Base-by-base conservation (phyloP, 2,329 filamentous ascomycete species). In the Aureobasidium sp. region DNA sequence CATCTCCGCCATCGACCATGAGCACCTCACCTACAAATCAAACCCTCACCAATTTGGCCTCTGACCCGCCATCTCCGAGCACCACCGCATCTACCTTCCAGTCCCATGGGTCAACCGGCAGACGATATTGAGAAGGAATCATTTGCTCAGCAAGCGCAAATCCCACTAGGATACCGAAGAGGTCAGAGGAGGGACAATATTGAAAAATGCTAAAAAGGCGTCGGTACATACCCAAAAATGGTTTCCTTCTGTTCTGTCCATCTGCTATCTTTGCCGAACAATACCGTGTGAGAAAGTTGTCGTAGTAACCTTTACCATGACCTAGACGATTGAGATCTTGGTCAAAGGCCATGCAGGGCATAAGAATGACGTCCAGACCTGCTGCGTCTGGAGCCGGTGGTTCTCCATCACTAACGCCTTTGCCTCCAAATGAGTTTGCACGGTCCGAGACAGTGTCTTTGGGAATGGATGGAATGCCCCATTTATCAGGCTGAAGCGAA, bases 271-370 rank as follows among this genome's bases (percentile, higher is more conserved):
- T 29, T 59, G 50, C 64, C 58, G 49, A 68, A 67, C 68, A 74
- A 81, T 92, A 96, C 67, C 87, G 85, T 69, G 87, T 84, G 71
- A 99, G 77, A 74, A 96, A 99, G 74, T 86, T 89, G 77, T 99
- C 94, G 79, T 99, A 99, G 77, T 96, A 99, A 34, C 94, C 94
- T 74, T 91, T 96, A 62, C 94, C 94, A 74, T 99, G 94, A 42
- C 94, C 94, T 21, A 97, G 81, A 68, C 94, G 83, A 67, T 87
- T 84, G 63, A 94, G 82, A 13, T 77, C 78, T 3, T 79, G 79
- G 73, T 97, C 92, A 74, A 99, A 99, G 3, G 91, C 93, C 69
- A 99, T 89, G 13, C 92, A 94, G 1, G 94, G 94, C 80, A 97
- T 84, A 30, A 99, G 81, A 65, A 99, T 89, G 66, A 99, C 75